A percentile compares a stretch with the other conserved stretches of the same genome.
phyloP scores from a whole-genome alignment of 331 rosid genomes.

The Cydonia oblonga region DNA sequence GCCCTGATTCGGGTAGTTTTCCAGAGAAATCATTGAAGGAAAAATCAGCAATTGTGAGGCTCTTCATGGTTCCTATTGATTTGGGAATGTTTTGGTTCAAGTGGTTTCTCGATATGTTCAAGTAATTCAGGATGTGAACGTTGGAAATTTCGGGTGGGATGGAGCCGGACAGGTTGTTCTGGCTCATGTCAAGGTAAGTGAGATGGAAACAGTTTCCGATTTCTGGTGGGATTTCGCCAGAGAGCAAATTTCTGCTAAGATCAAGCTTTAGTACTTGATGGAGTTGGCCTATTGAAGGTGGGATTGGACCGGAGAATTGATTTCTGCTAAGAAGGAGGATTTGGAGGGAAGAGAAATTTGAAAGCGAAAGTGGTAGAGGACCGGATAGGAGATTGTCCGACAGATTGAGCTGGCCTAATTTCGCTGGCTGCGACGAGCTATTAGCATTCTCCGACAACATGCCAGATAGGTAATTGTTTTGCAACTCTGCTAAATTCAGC shows the following conservation, averaged over 20 bases:
- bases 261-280: slow-evolving; percentile 51
- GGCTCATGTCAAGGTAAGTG: slow-evolving; percentile 78
- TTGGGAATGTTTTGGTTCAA: slow-evolving; percentile 57
- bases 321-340: slow-evolving; percentile 53
- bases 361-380: slow-evolving; percentile 47
- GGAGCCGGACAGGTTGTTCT: slow-evolving; percentile 66
- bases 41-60: slow-evolving; percentile 77
- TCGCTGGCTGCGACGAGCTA: slow-evolving; percentile 27
- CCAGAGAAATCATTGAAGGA: slow-evolving; percentile 76
- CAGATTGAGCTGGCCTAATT: slow-evolving; percentile 52
- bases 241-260: slow-evolving; percentile 50
- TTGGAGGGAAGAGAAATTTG: slow-evolving; percentile 58
- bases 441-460: slow-evolving; percentile 38
- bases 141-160: slow-evolving; percentile 51
- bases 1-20: slow-evolving; percentile 60
- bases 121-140: slow-evolving; percentile 50
- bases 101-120: slow-evolving; percentile 71
- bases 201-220: slow-evolving; percentile 55
- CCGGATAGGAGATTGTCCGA: slow-evolving; percentile 67
- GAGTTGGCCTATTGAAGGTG: slow-evolving; percentile 54
- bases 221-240: slow-evolving; percentile 48
- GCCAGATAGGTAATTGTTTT: slow-evolving; percentile 67
- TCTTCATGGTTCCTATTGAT: slow-evolving; percentile 58
- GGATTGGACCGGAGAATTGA: slow-evolving; percentile 64
- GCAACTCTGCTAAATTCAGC: slow-evolving; percentile 53